A percentile compares a stretch with the other conserved stretches of the same genome.
phyloP scores from a whole-genome alignment of 805 yeast genomes.

The Jamesozyma lodderae region DNA sequence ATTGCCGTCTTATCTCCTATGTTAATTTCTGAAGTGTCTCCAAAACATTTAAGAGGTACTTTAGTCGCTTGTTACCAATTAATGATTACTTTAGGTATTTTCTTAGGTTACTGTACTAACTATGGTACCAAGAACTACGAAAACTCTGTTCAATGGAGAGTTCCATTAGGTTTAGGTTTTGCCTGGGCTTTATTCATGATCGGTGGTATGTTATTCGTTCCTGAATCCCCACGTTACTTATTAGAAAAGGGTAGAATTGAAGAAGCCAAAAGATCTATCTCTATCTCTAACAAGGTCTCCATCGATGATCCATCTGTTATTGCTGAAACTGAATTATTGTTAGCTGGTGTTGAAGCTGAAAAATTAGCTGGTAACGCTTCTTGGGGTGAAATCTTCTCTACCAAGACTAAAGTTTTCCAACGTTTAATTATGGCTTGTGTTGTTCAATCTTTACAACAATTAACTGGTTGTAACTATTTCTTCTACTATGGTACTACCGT shows the following conservation, averaged over 20 bases:
- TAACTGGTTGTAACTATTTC: conserved; percentile 1
- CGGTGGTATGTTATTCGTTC: neutral
- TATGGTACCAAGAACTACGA: neutral
- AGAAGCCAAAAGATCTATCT: neutral
- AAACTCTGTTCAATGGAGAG: conserved; percentile 1
- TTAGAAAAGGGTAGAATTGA: neutral
- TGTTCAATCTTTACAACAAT: conserved; percentile 1
- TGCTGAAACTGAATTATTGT: neutral
- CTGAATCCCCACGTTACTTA: neutral
- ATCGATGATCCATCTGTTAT: neutral
- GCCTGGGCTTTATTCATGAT: conserved; percentile 1
- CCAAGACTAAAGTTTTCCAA: neutral
- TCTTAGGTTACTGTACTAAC: conserved; percentile 1
- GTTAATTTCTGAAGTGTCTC: conserved; percentile 1
- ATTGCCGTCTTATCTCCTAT: neutral
- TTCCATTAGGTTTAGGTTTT: neutral
- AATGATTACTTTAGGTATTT: conserved; percentile 1
- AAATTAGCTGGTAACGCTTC: neutral
- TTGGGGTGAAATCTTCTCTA: neutral
- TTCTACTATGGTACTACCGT: conserved; percentile 1
- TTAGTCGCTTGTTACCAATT: neutral
- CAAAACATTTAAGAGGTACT: conserved; percentile 3
- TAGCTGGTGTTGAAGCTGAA: neutral
- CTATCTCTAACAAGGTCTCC: neutral
- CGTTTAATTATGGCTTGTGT: neutral